Conservation (phyloP, 2,329 filamentous ascomycete species). For the Biscogniauxia sp. region DNA sequence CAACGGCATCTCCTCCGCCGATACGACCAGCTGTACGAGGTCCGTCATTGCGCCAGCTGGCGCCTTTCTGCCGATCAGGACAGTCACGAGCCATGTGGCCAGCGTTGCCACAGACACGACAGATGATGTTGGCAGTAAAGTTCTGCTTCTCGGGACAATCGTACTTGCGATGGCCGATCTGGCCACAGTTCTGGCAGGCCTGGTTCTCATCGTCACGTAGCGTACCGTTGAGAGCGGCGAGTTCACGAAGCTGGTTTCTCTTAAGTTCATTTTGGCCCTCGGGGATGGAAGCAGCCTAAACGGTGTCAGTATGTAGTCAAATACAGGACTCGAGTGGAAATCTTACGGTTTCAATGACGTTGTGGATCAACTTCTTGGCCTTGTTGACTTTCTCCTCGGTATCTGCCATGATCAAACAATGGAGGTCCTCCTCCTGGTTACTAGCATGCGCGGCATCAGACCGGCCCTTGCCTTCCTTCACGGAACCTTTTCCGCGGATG, state of each 20-base stretch:
- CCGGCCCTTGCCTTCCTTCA: conserved; percentile 98
- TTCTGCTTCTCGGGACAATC: conserved; percentile 97
- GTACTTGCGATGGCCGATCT: conserved; percentile 98
- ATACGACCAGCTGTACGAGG: conserved; percentile 61
- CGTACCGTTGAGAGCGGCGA: conserved; percentile 97
- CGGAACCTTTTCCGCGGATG: conserved; percentile 98
- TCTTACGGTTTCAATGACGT: conserved; percentile 95
- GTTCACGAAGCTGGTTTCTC: conserved; percentile 95
- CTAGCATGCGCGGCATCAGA: conserved; percentile 98
- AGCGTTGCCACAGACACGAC: conserved; percentile 94
- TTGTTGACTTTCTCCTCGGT: conserved; percentile 99
- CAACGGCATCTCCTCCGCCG: conserved; percentile 78
- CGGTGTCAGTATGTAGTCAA: conserved; percentile 22
- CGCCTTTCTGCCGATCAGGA: conserved; percentile 87
- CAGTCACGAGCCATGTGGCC: conserved; percentile 98
- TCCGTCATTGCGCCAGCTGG: conserved; percentile 82
- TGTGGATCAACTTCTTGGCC: conserved; percentile 96
- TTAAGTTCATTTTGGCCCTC: conserved; percentile 99
- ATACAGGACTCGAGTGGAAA: not conserved
- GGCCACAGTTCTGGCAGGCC: conserved; percentile 97
- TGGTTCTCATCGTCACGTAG: conserved; percentile 99
- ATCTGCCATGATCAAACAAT: conserved; percentile 99
- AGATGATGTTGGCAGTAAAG: conserved; percentile 99
- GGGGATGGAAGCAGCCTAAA: conserved; percentile 91
- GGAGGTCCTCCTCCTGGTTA: conserved; percentile 99